phyloP scores from a whole-genome alignment of 345 rosid genomes.

The Toxicodendron radicans region DNA sequence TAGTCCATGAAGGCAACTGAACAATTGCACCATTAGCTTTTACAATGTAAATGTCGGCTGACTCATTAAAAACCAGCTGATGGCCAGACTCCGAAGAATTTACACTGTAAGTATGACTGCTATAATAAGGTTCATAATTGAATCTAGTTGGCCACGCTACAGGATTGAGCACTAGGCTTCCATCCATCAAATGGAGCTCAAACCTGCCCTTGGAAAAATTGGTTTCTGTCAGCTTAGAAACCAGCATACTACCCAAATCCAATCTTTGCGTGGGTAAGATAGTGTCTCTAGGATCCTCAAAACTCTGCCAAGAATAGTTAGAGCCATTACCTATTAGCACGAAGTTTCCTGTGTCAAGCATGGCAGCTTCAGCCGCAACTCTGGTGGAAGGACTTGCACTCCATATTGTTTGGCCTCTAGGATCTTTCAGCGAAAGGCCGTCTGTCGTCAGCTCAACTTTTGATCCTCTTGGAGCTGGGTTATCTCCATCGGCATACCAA shows the following conservation, averaged over 20 bases:
- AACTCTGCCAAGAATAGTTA: slow-evolving; percentile 38
- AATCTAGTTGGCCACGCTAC: slow-evolving; percentile 20
- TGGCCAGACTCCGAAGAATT: slow-evolving; percentile 14
- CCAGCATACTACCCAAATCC: slow-evolving; percentile 18
- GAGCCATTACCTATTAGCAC: slow-evolving; percentile 26
- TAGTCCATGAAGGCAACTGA: neutral
- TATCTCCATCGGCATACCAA: slow-evolving; percentile 30
- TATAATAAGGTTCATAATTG: slow-evolving; percentile 20
- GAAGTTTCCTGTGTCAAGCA: slow-evolving; percentile 40
- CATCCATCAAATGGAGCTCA: slow-evolving; percentile 25
- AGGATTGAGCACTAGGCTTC: slow-evolving; percentile 23
- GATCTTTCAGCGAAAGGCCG: slow-evolving; percentile 22
- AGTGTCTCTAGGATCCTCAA: slow-evolving; percentile 39
- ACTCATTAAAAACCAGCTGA: slow-evolving; percentile 22
- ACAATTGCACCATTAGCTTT: slow-evolving; percentile 8
- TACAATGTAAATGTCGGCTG: slow-evolving; percentile 8
- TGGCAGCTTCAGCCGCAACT: slow-evolving; percentile 14
- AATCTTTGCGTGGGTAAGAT: slow-evolving; percentile 39
- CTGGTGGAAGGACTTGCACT: neutral
- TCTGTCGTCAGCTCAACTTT: slow-evolving; percentile 21
- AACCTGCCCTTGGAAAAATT: slow-evolving; percentile 29
- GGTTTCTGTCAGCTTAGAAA: slow-evolving; percentile 14
- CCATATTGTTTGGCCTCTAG: slow-evolving; percentile 16
- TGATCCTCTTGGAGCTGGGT: slow-evolving; percentile 28
- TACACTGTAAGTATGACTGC: neutral